A percentile compares a stretch with the other conserved stretches of the same genome.
phyloP scores from a whole-genome alignment of 805 yeast species.

The Jamesozyma jinghongensis region DNA sequence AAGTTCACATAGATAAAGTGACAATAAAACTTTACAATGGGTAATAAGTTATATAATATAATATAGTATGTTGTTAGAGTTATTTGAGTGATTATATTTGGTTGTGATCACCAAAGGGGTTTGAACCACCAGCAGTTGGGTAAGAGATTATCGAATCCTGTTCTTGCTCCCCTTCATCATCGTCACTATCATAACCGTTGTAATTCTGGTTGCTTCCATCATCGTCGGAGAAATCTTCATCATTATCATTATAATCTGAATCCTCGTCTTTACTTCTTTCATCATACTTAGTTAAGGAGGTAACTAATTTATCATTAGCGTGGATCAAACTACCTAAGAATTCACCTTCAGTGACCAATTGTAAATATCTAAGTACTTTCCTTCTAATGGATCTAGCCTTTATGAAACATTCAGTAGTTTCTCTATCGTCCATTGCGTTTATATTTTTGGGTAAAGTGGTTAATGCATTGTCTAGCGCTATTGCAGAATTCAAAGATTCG shows the following conservation, averaged over 20 bases:
- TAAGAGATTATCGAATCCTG: background rate
- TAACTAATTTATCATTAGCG: conserved; percentile 85
- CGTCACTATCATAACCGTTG: conserved; percentile 16
- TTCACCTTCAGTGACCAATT: conserved; percentile 75
- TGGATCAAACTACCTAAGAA: conserved; percentile 77
- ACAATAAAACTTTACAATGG: no score
- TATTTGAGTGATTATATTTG: conserved; percentile 22
- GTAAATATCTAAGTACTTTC: conserved; percentile 71
- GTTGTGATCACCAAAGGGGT: conserved; percentile 47
- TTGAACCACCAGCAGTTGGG: conserved; percentile 1
- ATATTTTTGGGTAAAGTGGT: conserved; percentile 37
- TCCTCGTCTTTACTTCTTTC: conserved; percentile 37
- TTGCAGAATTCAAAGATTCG: conserved; percentile 65
- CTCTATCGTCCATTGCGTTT: conserved; percentile 54
- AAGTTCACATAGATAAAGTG: no score
- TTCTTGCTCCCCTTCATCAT: conserved; percentile 7
- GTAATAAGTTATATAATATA: no score
- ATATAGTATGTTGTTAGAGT: no score
- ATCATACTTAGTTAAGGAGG: conserved; percentile 62
- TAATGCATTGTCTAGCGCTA: conserved; percentile 55
- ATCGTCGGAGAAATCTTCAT: conserved; percentile 30
- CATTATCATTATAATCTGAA: conserved; percentile 37
- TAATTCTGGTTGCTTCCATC: conserved; percentile 32
- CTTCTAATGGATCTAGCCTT: conserved; percentile 69
- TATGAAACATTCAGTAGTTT: conserved; percentile 58